Evolutionary conservation across 371 early-diverging fungal genomes (phyloP).

Genomic region (Mortierella sp.): DNA sequence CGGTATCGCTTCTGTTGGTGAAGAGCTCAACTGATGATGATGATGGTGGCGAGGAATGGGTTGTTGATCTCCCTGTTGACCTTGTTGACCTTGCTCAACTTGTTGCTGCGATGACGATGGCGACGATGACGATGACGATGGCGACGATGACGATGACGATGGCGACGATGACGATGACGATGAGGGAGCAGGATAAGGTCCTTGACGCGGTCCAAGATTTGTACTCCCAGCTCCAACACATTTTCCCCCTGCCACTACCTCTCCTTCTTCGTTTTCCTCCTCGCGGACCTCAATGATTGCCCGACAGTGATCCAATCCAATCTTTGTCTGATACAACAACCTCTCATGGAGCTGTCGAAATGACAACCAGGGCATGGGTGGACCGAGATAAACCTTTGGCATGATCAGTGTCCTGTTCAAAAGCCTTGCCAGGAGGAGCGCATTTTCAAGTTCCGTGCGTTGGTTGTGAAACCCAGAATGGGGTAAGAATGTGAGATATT

Average conservation of each 20-base stretch:
- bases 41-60: constrained; percentile 6
- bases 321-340: constrained; percentile 65
- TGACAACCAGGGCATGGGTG: constrained; percentile 66
- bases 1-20: background rate
- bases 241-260: no score
- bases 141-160: background rate
- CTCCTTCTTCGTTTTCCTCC: no score
- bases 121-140: background rate
- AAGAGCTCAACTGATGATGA: background rate
- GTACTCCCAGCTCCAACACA: no score
- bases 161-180: background rate
- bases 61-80: constrained; percentile 2
- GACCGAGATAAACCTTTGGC: constrained; percentile 68
- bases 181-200: no score
- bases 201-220: no score
- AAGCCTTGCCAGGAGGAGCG: constrained; percentile 62
- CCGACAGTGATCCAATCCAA: constrained; percentile 67
- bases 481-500: constrained; percentile 62
- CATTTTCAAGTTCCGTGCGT: constrained; percentile 69
- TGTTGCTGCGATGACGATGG: no score
- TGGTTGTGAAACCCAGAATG: constrained; percentile 73
- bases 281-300: no score
- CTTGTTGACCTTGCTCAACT: no score
- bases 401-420: constrained; percentile 68
- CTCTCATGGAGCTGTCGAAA: constrained; percentile 57